Base-by-base conservation (phyloP, 139 green algal genomes). In the Chlorella vulgaris region DNA sequence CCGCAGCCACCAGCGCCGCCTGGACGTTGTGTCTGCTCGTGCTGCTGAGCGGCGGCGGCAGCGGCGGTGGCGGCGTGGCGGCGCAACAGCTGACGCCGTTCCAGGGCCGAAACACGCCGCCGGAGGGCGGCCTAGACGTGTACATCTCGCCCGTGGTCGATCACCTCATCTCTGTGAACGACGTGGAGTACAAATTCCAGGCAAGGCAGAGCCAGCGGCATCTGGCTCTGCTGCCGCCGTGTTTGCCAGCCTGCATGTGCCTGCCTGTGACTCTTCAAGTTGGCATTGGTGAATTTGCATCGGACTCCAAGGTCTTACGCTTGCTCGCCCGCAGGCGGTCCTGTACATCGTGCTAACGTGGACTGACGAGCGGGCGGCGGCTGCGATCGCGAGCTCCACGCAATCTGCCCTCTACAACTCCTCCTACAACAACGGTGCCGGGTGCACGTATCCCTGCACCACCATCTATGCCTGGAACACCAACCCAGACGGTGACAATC, bases 71-170 rank as follows among this genome's bases (percentile, higher is more conserved):
- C 73, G 3, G 22, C 28, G 80, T 35, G 0, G 15, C 21, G 0
- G 75, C 36, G 38, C 81, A 86, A 61, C 73, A 83, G 77, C 61
- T 86, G 55, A 86, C 70, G 33, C 81, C 81, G 7, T 83, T 86
- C 28, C 55, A 77, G 35, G 81, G 81, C 31, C 73, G 81, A 29
- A 53, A 53, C 42, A 42, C 31, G 21, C 81, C 80, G 4, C 80
- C 71, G 1, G 13, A 13, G 0, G 80, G 80, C 7, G 74, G 63
- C 39, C 24, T 61, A 0, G 60, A 76, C 21, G 83, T 87, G 8
- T 84, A 80, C 35, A 55, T 87, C 22, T 68, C 35, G 3, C 43
- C 79, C 2, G 51, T 61, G 0, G 24, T 84, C 2, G 76, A 87
- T 22, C 83, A 74, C 62, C 22, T 86, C 13, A 19, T 86, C 0